Percentiles rank a stretch among this genome's conserved stretches.
Conservation (phyloP, 768 basidiomycete species). For the Trametes cingulata region DNA sequence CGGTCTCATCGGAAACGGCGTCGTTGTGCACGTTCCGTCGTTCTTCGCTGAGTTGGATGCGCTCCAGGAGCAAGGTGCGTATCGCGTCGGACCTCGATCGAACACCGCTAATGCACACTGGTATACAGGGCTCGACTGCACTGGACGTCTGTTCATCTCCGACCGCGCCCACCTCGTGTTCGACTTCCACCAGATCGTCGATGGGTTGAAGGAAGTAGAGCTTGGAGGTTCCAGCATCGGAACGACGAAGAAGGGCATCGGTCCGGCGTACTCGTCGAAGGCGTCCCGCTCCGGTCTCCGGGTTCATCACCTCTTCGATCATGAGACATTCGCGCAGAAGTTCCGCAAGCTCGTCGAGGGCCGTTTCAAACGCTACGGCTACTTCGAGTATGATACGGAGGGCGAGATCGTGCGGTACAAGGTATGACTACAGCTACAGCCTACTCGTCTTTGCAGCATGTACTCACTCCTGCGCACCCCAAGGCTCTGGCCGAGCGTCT, state of each 20-base stretch:
- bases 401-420: slow-evolving; percentile 93
- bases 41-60: slow-evolving; percentile 93
- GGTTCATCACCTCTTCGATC: slow-evolving; percentile 94
- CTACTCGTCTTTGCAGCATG: background rate
- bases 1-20: slow-evolving; percentile 89
- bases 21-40: slow-evolving; percentile 95
- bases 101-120: background rate
- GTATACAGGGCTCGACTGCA: slow-evolving; percentile 78
- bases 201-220: slow-evolving; percentile 97
- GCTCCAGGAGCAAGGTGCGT: slow-evolving; percentile 76
- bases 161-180: slow-evolving; percentile 97
- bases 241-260: slow-evolving; percentile 97
- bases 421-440: slow-evolving; percentile 43
- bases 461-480: background rate
- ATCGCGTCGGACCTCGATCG: background rate
- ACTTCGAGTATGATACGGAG: slow-evolving; percentile 98
- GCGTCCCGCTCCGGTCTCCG: slow-evolving; percentile 94
- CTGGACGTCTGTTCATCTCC: slow-evolving; percentile 84
- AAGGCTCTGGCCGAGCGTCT: slow-evolving; percentile 84
- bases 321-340: slow-evolving; percentile 80
- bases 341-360: slow-evolving; percentile 97
- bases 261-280: slow-evolving; percentile 97
- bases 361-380: slow-evolving; percentile 95
- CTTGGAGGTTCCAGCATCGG: slow-evolving; percentile 94
- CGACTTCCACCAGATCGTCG: slow-evolving; percentile 99